These are phyloP conservation scores for Gymnopus androsaceus DNA, from an alignment of 1,284 basidiomycete genomes.

Conservation along the genomic window DNA sequence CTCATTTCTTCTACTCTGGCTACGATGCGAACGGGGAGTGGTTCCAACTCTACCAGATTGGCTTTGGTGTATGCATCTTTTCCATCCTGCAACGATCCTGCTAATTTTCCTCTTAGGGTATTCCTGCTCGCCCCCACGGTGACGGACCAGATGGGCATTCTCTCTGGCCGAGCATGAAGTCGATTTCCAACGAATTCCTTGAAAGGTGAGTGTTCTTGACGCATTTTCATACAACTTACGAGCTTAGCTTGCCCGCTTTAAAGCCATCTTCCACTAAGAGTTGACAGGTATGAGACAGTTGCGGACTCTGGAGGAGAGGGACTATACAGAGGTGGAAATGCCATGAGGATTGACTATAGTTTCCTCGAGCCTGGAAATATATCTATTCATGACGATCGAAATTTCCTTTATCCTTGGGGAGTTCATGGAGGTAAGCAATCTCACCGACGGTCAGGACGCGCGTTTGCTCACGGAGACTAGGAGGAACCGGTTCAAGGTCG, in stretches of 20 bases:
- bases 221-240: neutral
- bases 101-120: slow-evolving; percentile 16
- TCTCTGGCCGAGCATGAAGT: slow-evolving; percentile 34
- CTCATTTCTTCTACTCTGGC: slow-evolving; percentile 35
- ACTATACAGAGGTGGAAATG: slow-evolving; percentile 32
- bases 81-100: neutral
- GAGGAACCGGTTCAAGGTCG: slow-evolving; percentile 29
- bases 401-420: slow-evolving; percentile 36
- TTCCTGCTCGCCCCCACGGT: slow-evolving; percentile 26
- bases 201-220: slow-evolving; percentile 13
- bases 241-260: too few species aligned
- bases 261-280: slow-evolving; percentile 30
- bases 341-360: slow-evolving; percentile 31
- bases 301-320: slow-evolving; percentile 32
- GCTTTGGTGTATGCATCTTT: slow-evolving; percentile 23
- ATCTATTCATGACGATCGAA: slow-evolving; percentile 34
- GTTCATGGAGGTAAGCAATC: slow-evolving; percentile 36
- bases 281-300: slow-evolving; percentile 32
- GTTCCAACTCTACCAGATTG: slow-evolving; percentile 35
- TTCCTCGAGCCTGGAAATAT: slow-evolving; percentile 31
- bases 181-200: slow-evolving; percentile 30
- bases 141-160: slow-evolving; percentile 30
- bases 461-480: too few species aligned
- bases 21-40: slow-evolving; percentile 29
- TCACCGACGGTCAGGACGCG: too few species aligned